Evolutionary conservation across 2,329 filamentous ascomycete species (phyloP), one percentile per base, ranked within the genome.

Genomic region (Xylaria sp.): DNA sequence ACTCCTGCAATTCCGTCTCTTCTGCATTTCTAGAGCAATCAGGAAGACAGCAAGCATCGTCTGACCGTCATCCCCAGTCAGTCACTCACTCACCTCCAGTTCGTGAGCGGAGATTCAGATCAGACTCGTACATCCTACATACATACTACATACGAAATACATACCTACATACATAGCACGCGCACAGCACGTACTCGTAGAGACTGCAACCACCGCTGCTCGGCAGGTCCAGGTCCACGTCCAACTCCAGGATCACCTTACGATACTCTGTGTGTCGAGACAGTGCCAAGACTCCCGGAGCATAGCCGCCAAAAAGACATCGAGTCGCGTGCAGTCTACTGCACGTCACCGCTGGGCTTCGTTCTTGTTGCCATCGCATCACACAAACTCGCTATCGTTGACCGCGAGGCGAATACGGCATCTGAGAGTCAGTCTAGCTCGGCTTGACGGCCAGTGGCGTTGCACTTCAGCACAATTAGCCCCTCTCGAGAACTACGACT

Each of bases 361-460:
- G 55, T 57, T 61, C 59, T 49, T 39, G 60, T 58, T 30, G 57
- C 55, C 57, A 54, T 63, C 55, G 56, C 49, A 51, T 35, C 49
- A 46, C 58, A 47, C 58, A 54, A 42, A 52, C 53, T 62, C 55
- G 39, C 52, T 49, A 54, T 55, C 57, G 34, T 63, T 47, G 53
- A 59, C 60, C 50, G 49, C 64, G 57, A 61, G 59, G 61, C 37
- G 37, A 42, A 42, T 42, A 42, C 37, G 42, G 42, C 54, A 64
- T 66, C 65, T 58, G 69, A 69, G 68, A 70, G 68, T 68, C 68
- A 69, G 67, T 68, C 64, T 70, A 68, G 66, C 63, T 63, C 56
- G 61, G 61, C 59, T 59, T 55, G 58, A 55, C 52, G 60, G 59
- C 62, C 67, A 67, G 68, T 65, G 69, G 66, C 65, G 60, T 55